Evolutionary conservation across 148 eudicot genomes (phyloP), one percentile per base, ranked within the genome.

Genomic region (Persicaria maculosa): DNA sequence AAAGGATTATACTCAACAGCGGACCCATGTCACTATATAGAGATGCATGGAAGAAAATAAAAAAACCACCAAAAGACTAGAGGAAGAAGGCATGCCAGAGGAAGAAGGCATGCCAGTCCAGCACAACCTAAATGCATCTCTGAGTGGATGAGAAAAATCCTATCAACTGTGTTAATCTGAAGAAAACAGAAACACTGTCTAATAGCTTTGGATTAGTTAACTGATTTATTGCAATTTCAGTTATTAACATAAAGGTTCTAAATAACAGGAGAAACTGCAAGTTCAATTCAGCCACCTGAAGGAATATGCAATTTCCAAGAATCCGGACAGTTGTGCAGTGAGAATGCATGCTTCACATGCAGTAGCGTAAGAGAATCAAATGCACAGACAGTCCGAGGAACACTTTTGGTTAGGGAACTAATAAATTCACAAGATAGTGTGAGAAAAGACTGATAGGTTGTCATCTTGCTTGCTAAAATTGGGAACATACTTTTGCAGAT

Each of bases 301-400:
- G 79, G 71, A 14, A 71, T 72, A 55, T 81, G 88, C 47, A 74
- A 19, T 14, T 59, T 75, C 36, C 78, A 48, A 11, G 84, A 73
- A 70, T 81, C 83, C 45, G 86, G 84, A 12, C 72, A 75, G 68
- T 43, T 80, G 54, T 87, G 90, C 82, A 44, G 79, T 48, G 79
- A 76, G 40, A 68, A 68, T 9, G 80, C 85, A 20, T 87, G 93
- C 61, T 87, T 80, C 71, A 74, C 89, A 74, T 86, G 89, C 84
- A 84, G 80, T 67, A 80, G 82, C 72, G 65, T 75, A 55, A 84
- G 78, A 75, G 91, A 87, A 80, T 80, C 81, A 72, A 80, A 84
- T 50, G 79, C 86, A 46, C 85, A 81, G 71, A 84, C 81, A 74
- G 91, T 89, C 50, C 80, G 91, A 79, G 94, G 91, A 54, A 89